These are phyloP conservation scores for Apophysomyces sp. DNA, from an alignment of 371 early-diverging fungal genomes.

Conservation along the genomic window DNA sequence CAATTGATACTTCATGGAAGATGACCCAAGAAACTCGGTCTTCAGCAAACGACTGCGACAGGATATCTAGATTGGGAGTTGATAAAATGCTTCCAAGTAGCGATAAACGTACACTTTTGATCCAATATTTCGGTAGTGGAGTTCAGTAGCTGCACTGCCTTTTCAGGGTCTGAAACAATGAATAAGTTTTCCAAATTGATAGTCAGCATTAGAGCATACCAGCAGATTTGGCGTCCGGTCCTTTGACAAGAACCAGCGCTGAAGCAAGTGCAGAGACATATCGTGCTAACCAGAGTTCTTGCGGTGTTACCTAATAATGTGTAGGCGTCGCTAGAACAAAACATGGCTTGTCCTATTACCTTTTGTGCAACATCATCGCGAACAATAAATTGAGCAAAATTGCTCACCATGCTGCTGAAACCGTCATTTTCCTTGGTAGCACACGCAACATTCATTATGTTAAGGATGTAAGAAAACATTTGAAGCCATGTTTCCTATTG, in stretches of 20 bases:
- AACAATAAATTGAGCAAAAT: conserved; percentile 15
- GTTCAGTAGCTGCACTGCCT: conserved; percentile 9
- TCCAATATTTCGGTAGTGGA: conserved; percentile 14
- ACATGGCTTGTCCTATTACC: conserved; percentile 6
- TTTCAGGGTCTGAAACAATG: conserved; percentile 5
- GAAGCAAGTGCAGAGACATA: conserved; percentile 20
- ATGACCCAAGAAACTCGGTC: conserved; percentile 23
- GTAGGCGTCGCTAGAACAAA: not conserved
- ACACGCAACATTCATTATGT: conserved; percentile 25
- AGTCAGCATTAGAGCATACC: conserved; percentile 5
- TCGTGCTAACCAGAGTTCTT: conserved; percentile 27
- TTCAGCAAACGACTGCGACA: conserved; percentile 9
- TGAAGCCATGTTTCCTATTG: conserved; percentile 29
- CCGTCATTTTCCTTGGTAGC: conserved; percentile 28
- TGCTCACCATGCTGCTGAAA: conserved; percentile 10
- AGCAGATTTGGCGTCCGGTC: conserved; percentile 2
- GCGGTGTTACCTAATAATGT: conserved; percentile 14
- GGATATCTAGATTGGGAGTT: not conserved
- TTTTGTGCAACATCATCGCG: conserved; percentile 11
- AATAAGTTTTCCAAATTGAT: not conserved
- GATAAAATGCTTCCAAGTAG: not conserved
- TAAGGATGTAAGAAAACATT: conserved; percentile 31
- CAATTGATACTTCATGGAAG: conserved; percentile 30
- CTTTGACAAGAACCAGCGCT: conserved; percentile 21
- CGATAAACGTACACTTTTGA: conserved; percentile 4